Evolutionary conservation across 2,329 filamentous ascomycete species (phyloP).

Genomic region (Cordyceps militaris): DNA sequence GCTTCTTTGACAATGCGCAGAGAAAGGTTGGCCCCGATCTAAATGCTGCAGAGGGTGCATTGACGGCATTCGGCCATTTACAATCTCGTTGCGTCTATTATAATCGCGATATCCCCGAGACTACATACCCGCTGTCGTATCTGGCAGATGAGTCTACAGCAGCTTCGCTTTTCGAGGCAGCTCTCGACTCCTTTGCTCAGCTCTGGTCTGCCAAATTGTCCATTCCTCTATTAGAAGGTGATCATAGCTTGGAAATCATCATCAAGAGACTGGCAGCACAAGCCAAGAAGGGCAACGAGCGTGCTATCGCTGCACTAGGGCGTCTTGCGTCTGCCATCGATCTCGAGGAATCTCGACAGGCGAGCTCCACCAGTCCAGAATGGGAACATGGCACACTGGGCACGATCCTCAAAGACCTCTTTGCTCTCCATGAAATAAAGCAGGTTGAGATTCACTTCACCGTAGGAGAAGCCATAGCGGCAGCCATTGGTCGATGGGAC

Average conservation of each 20-base stretch:
- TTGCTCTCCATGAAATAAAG: constrained; percentile 74
- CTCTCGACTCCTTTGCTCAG: constrained; percentile 39
- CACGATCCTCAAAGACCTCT: constrained; percentile 60
- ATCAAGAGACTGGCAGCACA: constrained; percentile 57
- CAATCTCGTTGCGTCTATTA: constrained; percentile 40
- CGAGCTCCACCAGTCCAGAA: constrained; percentile 15
- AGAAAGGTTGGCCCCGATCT: constrained; percentile 36
- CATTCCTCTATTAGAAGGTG: constrained; percentile 25
- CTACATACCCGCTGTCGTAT: constrained; percentile 25
- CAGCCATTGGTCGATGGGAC: constrained; percentile 72
- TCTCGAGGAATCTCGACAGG: constrained; percentile 15
- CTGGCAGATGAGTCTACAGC: constrained; percentile 24
- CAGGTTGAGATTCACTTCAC: constrained; percentile 85
- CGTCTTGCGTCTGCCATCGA: constrained; percentile 46
- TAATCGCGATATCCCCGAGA: constrained; percentile 22
- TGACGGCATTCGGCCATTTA: constrained; percentile 39
- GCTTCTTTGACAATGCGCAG: constrained; percentile 38
- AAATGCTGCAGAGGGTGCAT: constrained; percentile 39
- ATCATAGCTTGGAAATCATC: constrained; percentile 35
- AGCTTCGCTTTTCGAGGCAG: constrained; percentile 35
- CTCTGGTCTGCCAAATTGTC: constrained; percentile 40
- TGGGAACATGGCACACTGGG: constrained; percentile 32
- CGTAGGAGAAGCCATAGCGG: constrained; percentile 80
- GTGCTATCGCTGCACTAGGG: constrained; percentile 73
- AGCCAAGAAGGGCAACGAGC: constrained; percentile 75